Conservation (phyloP, 176 grass and related monocot genomes). For the Cenchrus fungigraminus region DNA sequence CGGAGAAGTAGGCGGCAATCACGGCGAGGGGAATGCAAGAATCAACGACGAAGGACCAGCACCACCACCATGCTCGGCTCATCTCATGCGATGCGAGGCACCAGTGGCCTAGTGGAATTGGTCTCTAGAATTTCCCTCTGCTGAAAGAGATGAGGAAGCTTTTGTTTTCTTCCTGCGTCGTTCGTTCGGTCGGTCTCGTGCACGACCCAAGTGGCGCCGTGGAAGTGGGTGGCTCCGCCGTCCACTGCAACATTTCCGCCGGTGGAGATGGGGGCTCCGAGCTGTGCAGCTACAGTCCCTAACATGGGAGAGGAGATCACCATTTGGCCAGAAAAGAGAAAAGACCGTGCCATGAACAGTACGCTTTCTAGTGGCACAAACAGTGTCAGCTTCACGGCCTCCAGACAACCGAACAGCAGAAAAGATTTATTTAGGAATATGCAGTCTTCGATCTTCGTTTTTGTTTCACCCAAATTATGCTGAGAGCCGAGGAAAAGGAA, state of each 20-base stretch:
- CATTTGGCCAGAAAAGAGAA: too few relatives aligned
- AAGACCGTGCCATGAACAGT: too few relatives aligned
- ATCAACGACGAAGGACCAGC: not conserved
- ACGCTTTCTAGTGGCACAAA: not conserved
- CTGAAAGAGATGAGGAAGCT: not conserved
- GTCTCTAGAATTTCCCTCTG: not conserved
- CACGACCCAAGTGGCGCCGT: not conserved
- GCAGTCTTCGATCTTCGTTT: not conserved
- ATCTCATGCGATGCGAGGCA: not conserved
- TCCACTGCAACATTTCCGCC: not conserved
- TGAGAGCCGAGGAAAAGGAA: not conserved
- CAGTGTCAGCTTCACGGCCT: not conserved
- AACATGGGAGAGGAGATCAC: not conserved
- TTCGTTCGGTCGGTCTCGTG: too few relatives aligned
- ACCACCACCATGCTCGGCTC: not conserved
- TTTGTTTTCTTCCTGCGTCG: too few relatives aligned
- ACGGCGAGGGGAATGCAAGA: not conserved
- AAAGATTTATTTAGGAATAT: not conserved
- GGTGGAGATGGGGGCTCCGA: not conserved
- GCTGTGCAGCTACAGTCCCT: not conserved
- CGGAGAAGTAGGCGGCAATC: not conserved
- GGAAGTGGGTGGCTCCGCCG: not conserved
- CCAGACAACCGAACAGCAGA: not conserved
- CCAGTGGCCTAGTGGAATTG: not conserved
- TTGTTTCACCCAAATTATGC: not conserved